Conservation (phyloP, 116 monocot species). For the Iris pallida region DNA sequence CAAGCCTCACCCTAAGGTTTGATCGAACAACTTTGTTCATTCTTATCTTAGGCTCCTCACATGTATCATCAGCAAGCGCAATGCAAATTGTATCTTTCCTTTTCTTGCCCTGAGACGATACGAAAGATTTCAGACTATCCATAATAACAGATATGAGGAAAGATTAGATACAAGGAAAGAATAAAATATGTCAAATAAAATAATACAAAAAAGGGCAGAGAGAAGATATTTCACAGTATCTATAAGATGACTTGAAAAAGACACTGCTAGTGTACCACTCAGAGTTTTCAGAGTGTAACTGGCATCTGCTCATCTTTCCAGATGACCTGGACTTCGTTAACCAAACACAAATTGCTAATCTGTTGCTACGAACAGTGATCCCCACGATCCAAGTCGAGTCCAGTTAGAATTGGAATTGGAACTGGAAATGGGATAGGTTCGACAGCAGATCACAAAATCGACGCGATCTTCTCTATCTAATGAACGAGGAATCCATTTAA, state of each 20-base stretch:
- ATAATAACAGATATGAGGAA: not conserved
- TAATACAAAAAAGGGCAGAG: no score
- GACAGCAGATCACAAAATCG: not conserved
- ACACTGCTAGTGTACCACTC: no score
- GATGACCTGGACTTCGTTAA: no score
- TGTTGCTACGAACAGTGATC: not conserved
- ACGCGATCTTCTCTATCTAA: not conserved
- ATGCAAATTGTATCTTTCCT: conserved; percentile 49
- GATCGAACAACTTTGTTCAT: conserved; percentile 57
- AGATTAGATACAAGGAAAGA: not conserved
- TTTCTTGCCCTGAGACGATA: conserved; percentile 39
- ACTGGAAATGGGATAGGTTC: not conserved
- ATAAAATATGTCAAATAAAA: not conserved
- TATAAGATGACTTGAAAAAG: no score
- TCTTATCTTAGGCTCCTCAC: conserved; percentile 49
- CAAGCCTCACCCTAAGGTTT: conserved; percentile 50
- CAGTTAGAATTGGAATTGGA: no score
- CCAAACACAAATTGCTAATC: not conserved
- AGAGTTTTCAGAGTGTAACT: no score
- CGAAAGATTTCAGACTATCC: not conserved
- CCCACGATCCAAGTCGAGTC: not conserved
- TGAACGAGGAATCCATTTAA: not conserved
- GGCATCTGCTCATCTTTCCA: no score
- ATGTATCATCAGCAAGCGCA: conserved; percentile 43
- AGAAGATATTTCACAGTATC: no score